These are phyloP conservation scores for Aureobasidium zeae DNA, from an alignment of 2,329 filamentous ascomycete genomes.

Conservation along the genomic window DNA sequence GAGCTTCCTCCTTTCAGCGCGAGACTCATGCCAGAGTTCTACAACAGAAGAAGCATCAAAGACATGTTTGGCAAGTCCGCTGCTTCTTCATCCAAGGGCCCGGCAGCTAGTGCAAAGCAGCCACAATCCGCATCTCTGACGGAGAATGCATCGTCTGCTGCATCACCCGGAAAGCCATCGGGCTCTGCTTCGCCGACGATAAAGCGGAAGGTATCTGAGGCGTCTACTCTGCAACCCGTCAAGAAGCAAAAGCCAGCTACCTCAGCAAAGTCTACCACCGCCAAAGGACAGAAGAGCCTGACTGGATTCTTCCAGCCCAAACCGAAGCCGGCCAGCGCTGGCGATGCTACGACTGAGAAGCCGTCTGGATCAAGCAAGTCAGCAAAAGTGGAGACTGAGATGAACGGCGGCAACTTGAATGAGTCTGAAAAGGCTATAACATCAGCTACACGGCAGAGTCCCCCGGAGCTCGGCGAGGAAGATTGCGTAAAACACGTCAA, in stretches of 20 bases:
- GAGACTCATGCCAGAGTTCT: constrained; percentile 78
- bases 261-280: constrained; percentile 22
- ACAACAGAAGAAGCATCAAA: constrained; percentile 72
- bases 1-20: constrained; percentile 67
- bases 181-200: constrained; percentile 1
- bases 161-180: not conserved
- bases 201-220: constrained; percentile 30
- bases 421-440: too few relatives aligned
- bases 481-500: too few relatives aligned
- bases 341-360: not conserved
- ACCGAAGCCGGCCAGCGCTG: constrained; percentile 9
- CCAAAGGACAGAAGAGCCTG: constrained; percentile 50
- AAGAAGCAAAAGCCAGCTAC: constrained; percentile 43
- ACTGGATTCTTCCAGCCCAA: constrained; percentile 73
- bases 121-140: not conserved
- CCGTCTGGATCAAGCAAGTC: not conserved
- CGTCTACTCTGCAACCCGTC: constrained; percentile 25
- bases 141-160: not conserved
- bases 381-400: too few relatives aligned
- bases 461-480: too few relatives aligned
- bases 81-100: not conserved
- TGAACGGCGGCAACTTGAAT: too few relatives aligned
- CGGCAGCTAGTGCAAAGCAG: not conserved
- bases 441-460: too few relatives aligned
- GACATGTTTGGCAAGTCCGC: constrained; percentile 71